These are phyloP conservation scores for Rhizoctonia solani DNA, from an alignment of 1,284 basidiomycete species.

Conservation along the genomic window DNA sequence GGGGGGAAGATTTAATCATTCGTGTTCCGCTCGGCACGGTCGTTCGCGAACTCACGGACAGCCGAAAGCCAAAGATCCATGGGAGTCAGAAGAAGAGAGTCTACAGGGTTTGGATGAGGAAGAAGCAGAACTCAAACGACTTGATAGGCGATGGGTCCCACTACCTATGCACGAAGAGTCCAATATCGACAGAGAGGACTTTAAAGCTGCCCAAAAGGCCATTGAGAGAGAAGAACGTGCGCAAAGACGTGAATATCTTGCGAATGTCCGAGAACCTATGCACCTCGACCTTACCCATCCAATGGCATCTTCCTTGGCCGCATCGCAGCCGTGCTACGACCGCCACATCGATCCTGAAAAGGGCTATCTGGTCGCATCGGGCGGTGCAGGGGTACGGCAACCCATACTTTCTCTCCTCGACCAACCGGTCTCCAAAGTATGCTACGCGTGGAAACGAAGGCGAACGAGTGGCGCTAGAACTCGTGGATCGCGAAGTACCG, in stretches of 20 bases:
- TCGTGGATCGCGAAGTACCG: no score
- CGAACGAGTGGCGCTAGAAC: constrained; percentile 76
- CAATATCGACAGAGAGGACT: constrained; percentile 67
- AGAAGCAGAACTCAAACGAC: constrained; percentile 60
- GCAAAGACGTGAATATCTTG: constrained; percentile 52
- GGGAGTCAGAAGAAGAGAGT: constrained; percentile 62
- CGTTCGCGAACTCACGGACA: constrained; percentile 73
- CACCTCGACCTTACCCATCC: constrained; percentile 56
- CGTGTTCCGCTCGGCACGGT: constrained; percentile 88
- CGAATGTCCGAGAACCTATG: constrained; percentile 46
- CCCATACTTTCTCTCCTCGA: constrained; percentile 73
- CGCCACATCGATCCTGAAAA: constrained; percentile 45
- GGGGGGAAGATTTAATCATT: constrained; percentile 72
- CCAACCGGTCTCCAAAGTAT: constrained; percentile 77
- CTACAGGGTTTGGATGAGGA: constrained; percentile 54
- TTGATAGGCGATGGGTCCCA: constrained; percentile 75
- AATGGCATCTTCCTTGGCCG: constrained; percentile 50
- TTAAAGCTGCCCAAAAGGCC: constrained; percentile 71
- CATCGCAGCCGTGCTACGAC: constrained; percentile 31
- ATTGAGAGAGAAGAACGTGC: constrained; percentile 65
- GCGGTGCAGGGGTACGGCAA: constrained; percentile 93
- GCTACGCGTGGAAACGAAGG: constrained; percentile 81
- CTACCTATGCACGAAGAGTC: constrained; percentile 70
- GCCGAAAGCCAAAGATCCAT: constrained; percentile 63
- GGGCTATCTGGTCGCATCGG: constrained; percentile 70